Evolutionary conservation across 1,139 yeast species (phyloP), one percentile per base, ranked within the genome.

Genomic region (Magnusiomyces suaveolens): DNA sequence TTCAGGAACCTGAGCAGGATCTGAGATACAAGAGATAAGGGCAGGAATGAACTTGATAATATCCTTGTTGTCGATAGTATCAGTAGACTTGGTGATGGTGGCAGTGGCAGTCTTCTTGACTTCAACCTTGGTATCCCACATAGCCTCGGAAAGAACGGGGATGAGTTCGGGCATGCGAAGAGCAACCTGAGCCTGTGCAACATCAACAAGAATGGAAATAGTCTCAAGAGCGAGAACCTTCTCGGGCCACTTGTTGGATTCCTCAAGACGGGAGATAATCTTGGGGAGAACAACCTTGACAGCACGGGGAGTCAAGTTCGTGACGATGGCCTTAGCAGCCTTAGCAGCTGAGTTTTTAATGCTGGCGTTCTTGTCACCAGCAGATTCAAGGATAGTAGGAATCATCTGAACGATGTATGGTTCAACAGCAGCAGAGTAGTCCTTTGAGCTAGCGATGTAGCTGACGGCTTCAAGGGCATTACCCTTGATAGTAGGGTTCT

Each of bases 91-190:
- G 75, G 90, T 82, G 82, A 92, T 89, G 74, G 97, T 88, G 69
- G 83, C 83, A 68, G 95, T 86, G 65, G 98, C 97, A 72, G 94
- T 95, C 68, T 81, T 83, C 85, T 92, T 92, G 73, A 92, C 97
- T 72, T 92, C 97, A 76, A 82, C 81, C 84, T 92, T 92, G 78
- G 98, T 92, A 76, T 92, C 98, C 98, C 98, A 92, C 97, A 92
- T 92, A 68, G 97, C 87, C 80, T 92, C 98, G 65, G 98, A 92
- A 70, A 92, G 80, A 64, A 86, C 94, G 75, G 98, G 98, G 69
- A 92, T 90, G 75, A 92, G 84, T 80, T 92, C 97, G 70, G 97
- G 96, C 97, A 92, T 90, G 82, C 97, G 88, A 72, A 92, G 82
- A 67, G 98, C 96, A 68, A 92, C 79, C 81, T 89, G 98, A 68